Base-by-base conservation (phyloP, 179 eudicot genomes). In the Nepenthes alata region DNA sequence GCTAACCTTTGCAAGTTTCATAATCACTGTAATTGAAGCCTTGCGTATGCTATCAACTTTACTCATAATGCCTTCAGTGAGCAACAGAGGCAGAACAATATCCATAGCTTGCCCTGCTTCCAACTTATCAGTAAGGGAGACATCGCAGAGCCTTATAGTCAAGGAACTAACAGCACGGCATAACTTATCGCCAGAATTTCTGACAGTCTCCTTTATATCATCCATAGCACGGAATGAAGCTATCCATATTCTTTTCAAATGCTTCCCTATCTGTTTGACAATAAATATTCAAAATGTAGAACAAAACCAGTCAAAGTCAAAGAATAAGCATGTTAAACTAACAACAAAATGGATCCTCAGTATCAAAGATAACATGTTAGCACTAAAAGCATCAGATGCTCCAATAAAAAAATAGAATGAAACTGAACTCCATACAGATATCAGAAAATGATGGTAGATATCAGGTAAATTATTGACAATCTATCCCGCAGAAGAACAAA, bases 201-300 rank as follows among this genome's bases (percentile, higher is more conserved):
- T 76, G 63, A 89, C 96, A 49, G 91, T 86, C 74, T 91, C 98
- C 78, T 91, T 91, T 79, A 91, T 85, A 79, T 91, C 98, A 86
- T 91, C 98, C 96, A 91, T 89, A 59, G 98, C 96, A 74, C 98
- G 98, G 70, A 88, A 91, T 66, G 95, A 87, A 78, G 84, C 85
- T 37, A 62, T 78, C 98, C 98, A 91, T 57, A 91, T 64, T 67
- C 71, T 77, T 62, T 67, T 81, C 64, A 91, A 78, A 76, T 91
- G 88, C 69, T 84, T 89, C 62, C 80, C 86, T 54, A 91, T 72
- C 98, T 91, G 78, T 14, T 55, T 62, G 34, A 50, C 12, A 68
- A 11, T 10, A 58, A 55, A 58, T 51, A 25, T 49, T 52, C 55
- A 67, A 71, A 45, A 16, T 71, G 57, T 62, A 58, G 37, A 35